A percentile compares a stretch with the other conserved stretches of the same genome.
phyloP scores from a whole-genome alignment of 768 basidiomycete species.

The Clathrus columnatus region DNA sequence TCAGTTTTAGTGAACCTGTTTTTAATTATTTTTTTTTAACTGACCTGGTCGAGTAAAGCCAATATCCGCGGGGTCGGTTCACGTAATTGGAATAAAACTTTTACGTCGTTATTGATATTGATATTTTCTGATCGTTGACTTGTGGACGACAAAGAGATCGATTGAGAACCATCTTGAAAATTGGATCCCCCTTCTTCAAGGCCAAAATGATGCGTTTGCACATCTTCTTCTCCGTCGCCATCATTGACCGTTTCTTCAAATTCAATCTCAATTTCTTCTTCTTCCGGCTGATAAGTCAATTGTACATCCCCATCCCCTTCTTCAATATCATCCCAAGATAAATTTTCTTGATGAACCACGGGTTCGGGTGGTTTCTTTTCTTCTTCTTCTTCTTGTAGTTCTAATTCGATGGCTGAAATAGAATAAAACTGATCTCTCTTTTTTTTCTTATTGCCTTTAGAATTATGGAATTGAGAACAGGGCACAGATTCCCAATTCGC shows the following conservation, averaged over 20 bases:
- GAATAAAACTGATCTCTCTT: too few relatives aligned
- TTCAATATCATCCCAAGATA: slow-evolving; percentile 5
- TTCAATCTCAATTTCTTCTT: neutral
- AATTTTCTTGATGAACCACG: neutral
- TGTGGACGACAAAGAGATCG: too few relatives aligned
- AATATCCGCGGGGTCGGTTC: slow-evolving; percentile 54
- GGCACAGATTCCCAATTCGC: slow-evolving; percentile 39
- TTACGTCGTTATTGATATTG: too few relatives aligned
- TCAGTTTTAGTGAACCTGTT: neutral
- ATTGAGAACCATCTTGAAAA: neutral
- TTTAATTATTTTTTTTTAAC: slow-evolving; percentile 15
- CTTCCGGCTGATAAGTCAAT: neutral
- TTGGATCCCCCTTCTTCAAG: neutral
- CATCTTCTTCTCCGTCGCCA: neutral
- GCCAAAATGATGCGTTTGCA: neutral
- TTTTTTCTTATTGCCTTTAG: neutral
- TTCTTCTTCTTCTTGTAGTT: too few relatives aligned
- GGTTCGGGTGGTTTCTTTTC: neutral
- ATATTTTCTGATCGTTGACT: too few relatives aligned
- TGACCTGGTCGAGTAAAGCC: slow-evolving; percentile 58
- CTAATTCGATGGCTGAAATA: too few relatives aligned
- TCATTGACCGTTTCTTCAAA: neutral
- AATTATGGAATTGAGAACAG: neutral
- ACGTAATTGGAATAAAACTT: slow-evolving; percentile 31
- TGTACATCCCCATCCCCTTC: neutral